Evolutionary conservation across 495 filamentous ascomycete genomes (phyloP).

Genomic region (Tuber brumale): DNA sequence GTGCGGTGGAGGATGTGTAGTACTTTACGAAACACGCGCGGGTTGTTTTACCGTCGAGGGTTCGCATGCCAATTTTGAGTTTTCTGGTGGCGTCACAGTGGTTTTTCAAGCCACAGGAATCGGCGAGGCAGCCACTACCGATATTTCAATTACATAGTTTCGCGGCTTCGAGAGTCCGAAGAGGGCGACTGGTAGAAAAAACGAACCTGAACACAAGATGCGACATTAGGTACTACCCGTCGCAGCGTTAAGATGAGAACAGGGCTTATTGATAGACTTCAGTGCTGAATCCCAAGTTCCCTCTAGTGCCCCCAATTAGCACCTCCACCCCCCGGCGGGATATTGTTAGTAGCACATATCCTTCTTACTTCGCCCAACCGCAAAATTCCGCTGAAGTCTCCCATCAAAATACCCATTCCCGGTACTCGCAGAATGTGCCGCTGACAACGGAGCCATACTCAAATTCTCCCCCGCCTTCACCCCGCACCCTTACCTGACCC

Average conservation of each 20-base stretch:
- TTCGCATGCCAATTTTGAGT: too few species aligned
- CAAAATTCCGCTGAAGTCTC: slow-evolving; percentile 31
- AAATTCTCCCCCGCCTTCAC: not conserved
- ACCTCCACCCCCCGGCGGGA: not conserved
- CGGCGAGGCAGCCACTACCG: slow-evolving; percentile 65
- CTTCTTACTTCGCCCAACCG: slow-evolving; percentile 26
- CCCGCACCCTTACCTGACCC: slow-evolving; percentile 14
- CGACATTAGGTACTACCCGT: slow-evolving; percentile 68
- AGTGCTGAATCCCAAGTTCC: slow-evolving; percentile 30
- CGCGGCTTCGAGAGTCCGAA: too few species aligned
- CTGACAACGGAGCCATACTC: slow-evolving; percentile 7
- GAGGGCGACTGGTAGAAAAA: not conserved
- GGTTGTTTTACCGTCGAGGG: too few species aligned
- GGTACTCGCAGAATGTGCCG: slow-evolving; percentile 5
- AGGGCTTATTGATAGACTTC: slow-evolving; percentile 73
- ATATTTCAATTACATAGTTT: too few species aligned
- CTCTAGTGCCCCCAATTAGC: slow-evolving; percentile 10
- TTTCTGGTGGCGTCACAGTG: too few species aligned
- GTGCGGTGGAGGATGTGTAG: too few species aligned
- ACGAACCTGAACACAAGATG: slow-evolving; percentile 66
- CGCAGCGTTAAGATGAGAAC: slow-evolving; percentile 59
- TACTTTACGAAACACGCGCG: too few species aligned
- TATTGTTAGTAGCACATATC: slow-evolving; percentile 1
- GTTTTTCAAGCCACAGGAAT: too few species aligned
- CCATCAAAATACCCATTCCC: slow-evolving; percentile 28